Evolutionary conservation across 78 protist genomes (phyloP), one percentile per base, ranked within the genome.

Genomic region (Guillardia theta): DNA sequence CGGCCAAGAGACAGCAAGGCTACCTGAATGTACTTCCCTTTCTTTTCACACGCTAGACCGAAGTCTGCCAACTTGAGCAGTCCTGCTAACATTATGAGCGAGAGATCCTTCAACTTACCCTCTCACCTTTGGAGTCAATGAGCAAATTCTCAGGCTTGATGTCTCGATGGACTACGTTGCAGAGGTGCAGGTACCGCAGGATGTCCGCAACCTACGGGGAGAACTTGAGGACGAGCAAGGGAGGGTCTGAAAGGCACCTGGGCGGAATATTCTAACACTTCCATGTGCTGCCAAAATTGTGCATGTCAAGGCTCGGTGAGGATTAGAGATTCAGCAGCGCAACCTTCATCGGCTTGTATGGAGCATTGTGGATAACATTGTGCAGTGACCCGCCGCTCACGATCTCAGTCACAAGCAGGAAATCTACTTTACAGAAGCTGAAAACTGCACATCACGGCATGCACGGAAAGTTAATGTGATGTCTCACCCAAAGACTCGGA

Each of bases 101-200:
- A 12, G 78, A 12, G 78, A 64, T 12, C n/a, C n/a, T n/a, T n/a
- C n/a, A n/a, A n/a, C n/a, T n/a, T n/a, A n/a, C n/a, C n/a, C n/a
- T n/a, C n/a, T n/a, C n/a, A n/a, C n/a, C n/a, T 24, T 70, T 70
- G 21, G 33, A 70, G 83, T 64, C 46, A 4, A 96, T 12, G 24
- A 96, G 93, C 37, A 96, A 93, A 88, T 96, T 97, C 94, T 96
- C 97, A 8, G 98, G 98, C 92, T 97, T 97, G 90, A 97, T 93
- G 88, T 97, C 98, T 0, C 97, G 94, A 43, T 96, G 97, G 24
- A 96, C 83, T 27, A 96, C 93, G 43, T 88, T 70, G 41, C 83
- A 70, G 36, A 70, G 83, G 41, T 70, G 83, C 83, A 70, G 83
- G 83, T 70, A 70, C 45, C 83, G 83, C 83, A 70, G 41, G 83